Conservation (phyloP, 148 eudicot species). For the Rhododendron henanense region DNA sequence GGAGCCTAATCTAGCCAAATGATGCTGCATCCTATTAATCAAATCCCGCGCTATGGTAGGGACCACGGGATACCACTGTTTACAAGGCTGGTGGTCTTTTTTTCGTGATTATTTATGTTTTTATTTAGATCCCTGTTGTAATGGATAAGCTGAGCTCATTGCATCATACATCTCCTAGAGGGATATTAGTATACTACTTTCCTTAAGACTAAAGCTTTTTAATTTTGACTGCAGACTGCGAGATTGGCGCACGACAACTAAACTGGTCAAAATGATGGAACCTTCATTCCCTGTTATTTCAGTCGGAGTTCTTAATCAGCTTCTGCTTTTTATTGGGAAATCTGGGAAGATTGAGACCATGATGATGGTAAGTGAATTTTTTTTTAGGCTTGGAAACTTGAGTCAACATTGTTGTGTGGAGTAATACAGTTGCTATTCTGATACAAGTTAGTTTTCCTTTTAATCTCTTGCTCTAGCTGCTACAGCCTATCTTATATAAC, state of each 20-base stretch:
- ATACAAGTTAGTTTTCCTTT: background rate
- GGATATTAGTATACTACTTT: background rate
- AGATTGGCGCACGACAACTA: slow-evolving; percentile 67
- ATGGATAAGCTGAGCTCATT: background rate
- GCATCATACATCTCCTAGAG: background rate
- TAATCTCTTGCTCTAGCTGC: background rate
- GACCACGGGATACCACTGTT: background rate
- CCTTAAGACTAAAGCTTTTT: slow-evolving; percentile 1
- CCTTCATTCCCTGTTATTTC: slow-evolving; percentile 57
- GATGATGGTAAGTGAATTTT: slow-evolving; percentile 68
- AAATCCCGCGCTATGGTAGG: background rate
- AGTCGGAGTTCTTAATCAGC: slow-evolving; percentile 72
- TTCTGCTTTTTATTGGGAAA: slow-evolving; percentile 77
- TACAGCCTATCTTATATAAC: background rate
- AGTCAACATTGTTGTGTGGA: background rate
- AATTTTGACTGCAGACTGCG: slow-evolving; percentile 52
- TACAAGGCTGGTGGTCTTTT: background rate
- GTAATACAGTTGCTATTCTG: background rate
- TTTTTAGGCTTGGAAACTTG: background rate
- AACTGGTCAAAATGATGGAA: slow-evolving; percentile 63
- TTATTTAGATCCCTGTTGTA: background rate
- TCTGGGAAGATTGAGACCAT: slow-evolving; percentile 74
- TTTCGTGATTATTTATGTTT: background rate
- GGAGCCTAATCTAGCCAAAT: background rate
- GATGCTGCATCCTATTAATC: background rate